Conservation (phyloP, 108 stramenopile species). For the Chaetoceros muelleri region DNA sequence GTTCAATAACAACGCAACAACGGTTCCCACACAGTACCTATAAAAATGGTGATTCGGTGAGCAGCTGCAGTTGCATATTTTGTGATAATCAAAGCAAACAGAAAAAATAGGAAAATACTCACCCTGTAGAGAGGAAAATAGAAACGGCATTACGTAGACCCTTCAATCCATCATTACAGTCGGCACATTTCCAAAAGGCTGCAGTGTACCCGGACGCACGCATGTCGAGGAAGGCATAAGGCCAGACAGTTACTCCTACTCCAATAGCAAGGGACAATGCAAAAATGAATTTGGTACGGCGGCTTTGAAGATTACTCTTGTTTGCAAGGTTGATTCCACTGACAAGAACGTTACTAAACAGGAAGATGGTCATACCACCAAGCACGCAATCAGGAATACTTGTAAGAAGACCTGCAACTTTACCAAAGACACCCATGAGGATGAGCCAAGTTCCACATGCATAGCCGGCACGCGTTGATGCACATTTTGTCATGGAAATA, state of each 20-base stretch:
- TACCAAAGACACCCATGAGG: slow-evolving; percentile 57
- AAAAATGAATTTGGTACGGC: slow-evolving; percentile 49
- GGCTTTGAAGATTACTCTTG: slow-evolving; percentile 34
- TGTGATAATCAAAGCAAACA: too few relatives aligned
- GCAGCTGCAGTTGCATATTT: too few relatives aligned
- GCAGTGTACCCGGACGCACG: slow-evolving; percentile 51
- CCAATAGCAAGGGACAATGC: slow-evolving; percentile 47
- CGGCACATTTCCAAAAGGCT: slow-evolving; percentile 42
- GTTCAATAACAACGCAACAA: slow-evolving; percentile 44
- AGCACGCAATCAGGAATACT: slow-evolving; percentile 72
- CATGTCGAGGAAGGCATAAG: slow-evolving; percentile 50
- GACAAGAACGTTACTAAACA: slow-evolving; percentile 47
- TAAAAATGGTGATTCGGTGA: too few relatives aligned
- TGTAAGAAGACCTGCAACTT: slow-evolving; percentile 64
- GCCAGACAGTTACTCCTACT: slow-evolving; percentile 62
- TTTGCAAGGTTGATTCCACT: slow-evolving; percentile 36
- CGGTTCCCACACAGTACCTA: slow-evolving; percentile 55
- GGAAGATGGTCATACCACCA: slow-evolving; percentile 69
- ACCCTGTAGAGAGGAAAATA: slow-evolving; percentile 61
- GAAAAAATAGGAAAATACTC: too few relatives aligned
- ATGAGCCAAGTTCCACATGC: slow-evolving; percentile 55
- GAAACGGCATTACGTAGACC: slow-evolving; percentile 50
- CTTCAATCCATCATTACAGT: slow-evolving; percentile 41
- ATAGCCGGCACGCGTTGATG: slow-evolving; percentile 46
- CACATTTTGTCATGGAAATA: slow-evolving; percentile 62